Conservation (phyloP, 2,329 filamentous ascomycete genomes). For the Lecanoromycetidae sp. region DNA sequence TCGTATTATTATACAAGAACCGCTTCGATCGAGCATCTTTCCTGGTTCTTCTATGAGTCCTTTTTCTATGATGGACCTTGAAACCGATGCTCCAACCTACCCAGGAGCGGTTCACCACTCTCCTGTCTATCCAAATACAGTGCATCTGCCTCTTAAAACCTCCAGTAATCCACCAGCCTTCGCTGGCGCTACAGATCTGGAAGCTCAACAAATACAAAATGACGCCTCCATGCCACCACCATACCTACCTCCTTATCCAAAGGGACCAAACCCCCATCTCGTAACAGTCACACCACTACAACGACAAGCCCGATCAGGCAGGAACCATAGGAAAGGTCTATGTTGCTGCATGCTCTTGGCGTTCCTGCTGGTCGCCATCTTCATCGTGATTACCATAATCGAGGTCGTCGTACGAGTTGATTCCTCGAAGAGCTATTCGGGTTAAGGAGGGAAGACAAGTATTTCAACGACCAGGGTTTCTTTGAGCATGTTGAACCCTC, state of each 20-base stretch:
- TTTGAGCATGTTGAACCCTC: no score
- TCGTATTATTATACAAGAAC: no score
- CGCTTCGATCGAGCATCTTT: neutral
- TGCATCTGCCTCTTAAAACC: neutral
- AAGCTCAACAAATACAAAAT: neutral
- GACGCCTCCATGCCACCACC: neutral
- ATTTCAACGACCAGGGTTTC: no score
- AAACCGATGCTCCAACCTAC: neutral
- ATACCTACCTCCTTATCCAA: neutral
- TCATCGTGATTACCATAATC: neutral
- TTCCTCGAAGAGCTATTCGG: no score
- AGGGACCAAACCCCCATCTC: neutral
- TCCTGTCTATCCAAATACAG: no score
- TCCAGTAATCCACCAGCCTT: neutral
- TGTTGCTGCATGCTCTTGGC: slow-evolving; percentile 2
- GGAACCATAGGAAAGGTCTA: neutral
- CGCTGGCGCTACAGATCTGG: neutral
- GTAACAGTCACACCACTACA: neutral
- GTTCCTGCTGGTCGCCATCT: neutral
- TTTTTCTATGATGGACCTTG: neutral
- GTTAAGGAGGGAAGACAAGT: no score
- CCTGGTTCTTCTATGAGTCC: neutral
- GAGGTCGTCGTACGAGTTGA: neutral
- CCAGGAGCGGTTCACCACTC: neutral
- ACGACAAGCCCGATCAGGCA: neutral